Conservation (phyloP, 129 eudicot genomes). For the Flaveria ramosissima region DNA sequence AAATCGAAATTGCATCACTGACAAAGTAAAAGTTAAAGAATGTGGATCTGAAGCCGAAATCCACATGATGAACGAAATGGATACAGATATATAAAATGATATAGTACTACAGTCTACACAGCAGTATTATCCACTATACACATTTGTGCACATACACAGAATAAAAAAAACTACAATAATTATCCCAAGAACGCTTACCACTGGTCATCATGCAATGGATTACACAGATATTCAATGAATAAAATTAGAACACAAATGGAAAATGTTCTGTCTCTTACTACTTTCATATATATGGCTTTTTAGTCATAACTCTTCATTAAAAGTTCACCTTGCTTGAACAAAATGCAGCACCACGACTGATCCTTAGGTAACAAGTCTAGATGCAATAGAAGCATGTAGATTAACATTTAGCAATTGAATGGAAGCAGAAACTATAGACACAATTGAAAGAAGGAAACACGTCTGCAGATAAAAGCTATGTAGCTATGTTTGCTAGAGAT, state of each 20-base stretch:
- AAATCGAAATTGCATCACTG: constrained; percentile 30
- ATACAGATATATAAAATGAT: background rate
- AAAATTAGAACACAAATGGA: background rate
- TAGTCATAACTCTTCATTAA: background rate
- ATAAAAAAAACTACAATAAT: background rate
- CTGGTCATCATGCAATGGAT: constrained; percentile 9
- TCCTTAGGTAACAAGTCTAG: background rate
- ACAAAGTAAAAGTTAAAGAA: constrained; percentile 23
- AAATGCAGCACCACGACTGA: background rate
- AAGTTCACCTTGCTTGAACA: background rate
- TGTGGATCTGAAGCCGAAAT: constrained; percentile 12
- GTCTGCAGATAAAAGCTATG: background rate
- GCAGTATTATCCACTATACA: background rate
- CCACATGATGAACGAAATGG: background rate
- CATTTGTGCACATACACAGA: background rate
- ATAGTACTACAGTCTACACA: background rate
- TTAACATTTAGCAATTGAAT: constrained; percentile 10
- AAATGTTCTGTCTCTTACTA: constrained; percentile 2
- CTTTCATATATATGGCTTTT: background rate
- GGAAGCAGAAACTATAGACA: background rate
- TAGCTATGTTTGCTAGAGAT: background rate
- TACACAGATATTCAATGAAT: background rate
- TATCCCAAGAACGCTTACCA: background rate
- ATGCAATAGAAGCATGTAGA: constrained; percentile 1
- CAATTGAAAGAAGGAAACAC: constrained; percentile 17